Conservation (phyloP, 1,284 basidiomycete genomes). For the Coniferiporia sulphurascens region DNA sequence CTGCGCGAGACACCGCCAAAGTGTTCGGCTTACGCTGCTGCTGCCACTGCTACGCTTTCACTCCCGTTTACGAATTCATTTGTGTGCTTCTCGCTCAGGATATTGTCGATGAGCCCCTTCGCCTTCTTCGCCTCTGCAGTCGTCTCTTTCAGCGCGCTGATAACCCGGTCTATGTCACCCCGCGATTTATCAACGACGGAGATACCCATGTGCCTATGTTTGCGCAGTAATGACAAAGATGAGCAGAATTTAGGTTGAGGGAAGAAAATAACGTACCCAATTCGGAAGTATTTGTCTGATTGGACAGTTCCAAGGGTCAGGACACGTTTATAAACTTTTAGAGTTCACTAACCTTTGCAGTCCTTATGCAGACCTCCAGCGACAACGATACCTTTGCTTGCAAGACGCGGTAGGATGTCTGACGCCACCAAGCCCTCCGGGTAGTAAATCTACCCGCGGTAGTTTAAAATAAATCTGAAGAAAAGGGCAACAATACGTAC, state of each 20-base stretch:
- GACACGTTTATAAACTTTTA: conserved; percentile 7
- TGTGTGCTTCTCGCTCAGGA: not conserved
- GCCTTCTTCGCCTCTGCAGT: conserved; percentile 46
- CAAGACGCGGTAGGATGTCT: conserved; percentile 71
- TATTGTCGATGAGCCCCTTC: conserved; percentile 22
- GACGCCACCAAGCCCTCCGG: conserved; percentile 71
- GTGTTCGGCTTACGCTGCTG: too few species aligned
- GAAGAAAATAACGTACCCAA: conserved; percentile 46
- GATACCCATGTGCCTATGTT: conserved; percentile 85
- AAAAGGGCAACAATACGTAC: conserved; percentile 33
- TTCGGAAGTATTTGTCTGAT: conserved; percentile 75
- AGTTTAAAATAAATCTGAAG: not conserved
- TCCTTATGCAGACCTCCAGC: conserved; percentile 88
- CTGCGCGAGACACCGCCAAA: too few species aligned
- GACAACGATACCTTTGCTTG: conserved; percentile 71
- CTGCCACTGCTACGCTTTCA: too few species aligned
- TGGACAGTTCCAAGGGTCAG: not conserved
- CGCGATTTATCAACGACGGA: conserved; percentile 68
- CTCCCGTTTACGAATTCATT: too few species aligned
- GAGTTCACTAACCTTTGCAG: conserved; percentile 63
- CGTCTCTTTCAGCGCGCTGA: conserved; percentile 60
- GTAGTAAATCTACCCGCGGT: conserved; percentile 54
- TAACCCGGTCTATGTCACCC: conserved; percentile 75
- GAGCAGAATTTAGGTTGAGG: conserved; percentile 8
- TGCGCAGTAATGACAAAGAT: not conserved